Evolutionary conservation across 2,329 filamentous ascomycete genomes (phyloP).

Genomic region (Cryphonectria japonica): DNA sequence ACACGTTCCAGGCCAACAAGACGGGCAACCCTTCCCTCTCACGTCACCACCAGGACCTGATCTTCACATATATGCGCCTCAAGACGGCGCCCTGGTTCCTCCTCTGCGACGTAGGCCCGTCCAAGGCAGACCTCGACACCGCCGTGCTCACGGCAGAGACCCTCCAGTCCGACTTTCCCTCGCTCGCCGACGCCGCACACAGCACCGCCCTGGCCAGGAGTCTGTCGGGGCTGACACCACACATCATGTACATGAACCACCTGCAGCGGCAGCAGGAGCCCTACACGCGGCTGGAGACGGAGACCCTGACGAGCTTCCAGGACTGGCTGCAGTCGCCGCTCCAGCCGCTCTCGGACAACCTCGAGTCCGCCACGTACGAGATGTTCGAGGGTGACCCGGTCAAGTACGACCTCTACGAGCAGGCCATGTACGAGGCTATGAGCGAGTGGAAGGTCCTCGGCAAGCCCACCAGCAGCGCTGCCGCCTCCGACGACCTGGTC

Average conservation of each 20-base stretch:
- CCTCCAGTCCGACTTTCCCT: conserved; percentile 63
- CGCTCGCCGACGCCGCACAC: conserved; percentile 66
- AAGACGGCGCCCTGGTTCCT: conserved; percentile 67
- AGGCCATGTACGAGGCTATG: conserved; percentile 79
- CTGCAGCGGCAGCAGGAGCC: conserved; percentile 81
- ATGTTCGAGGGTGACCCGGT: conserved; percentile 98
- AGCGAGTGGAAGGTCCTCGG: conserved; percentile 74
- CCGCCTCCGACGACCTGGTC: conserved; percentile 55
- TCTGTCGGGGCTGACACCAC: conserved; percentile 45
- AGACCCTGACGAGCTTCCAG: conserved; percentile 67
- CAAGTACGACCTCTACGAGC: conserved; percentile 96
- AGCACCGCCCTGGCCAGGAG: conserved; percentile 46
- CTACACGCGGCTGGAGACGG: conserved; percentile 53
- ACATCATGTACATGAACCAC: conserved; percentile 82
- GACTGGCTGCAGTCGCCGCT: conserved; percentile 95
- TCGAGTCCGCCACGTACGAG: conserved; percentile 97
- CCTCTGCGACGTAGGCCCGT: conserved; percentile 63
- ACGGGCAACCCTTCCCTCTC: conserved; percentile 64
- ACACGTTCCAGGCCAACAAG: conserved; percentile 63
- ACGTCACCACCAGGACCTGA: conserved; percentile 62
- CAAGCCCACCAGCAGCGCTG: conserved; percentile 68
- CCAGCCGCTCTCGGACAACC: conserved; percentile 92
- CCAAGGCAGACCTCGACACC: conserved; percentile 41
- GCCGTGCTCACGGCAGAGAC: conserved; percentile 41
- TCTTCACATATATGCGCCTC: conserved; percentile 66